A percentile compares a stretch with the other conserved stretches of the same genome.
Conservation (phyloP, 345 rosid genomes). For the Eucalyptus guilfoylei region DNA sequence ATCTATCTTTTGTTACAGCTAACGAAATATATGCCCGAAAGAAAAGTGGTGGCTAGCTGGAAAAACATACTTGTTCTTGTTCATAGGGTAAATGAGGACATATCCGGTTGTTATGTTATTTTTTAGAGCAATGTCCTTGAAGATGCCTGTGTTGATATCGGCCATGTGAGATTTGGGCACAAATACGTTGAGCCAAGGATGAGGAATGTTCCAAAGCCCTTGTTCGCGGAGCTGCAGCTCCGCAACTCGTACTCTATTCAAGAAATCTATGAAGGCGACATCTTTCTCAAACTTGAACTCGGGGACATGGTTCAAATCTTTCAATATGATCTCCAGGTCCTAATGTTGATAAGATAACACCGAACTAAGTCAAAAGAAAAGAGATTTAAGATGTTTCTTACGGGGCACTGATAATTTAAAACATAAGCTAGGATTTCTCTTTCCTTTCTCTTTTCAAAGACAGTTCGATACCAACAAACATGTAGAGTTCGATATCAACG, state of each 20-base stretch:
- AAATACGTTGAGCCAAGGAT: conserved; percentile 31
- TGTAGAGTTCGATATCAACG: background rate
- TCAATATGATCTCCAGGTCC: conserved; percentile 2
- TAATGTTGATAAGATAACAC: background rate
- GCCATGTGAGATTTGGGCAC: conserved; percentile 19
- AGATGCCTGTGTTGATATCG: conserved; percentile 17
- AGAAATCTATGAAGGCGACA: conserved; percentile 11
- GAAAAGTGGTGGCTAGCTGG: background rate
- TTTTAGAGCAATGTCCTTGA: conserved; percentile 12
- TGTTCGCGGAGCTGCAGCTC: conserved; percentile 12
- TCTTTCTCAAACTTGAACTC: conserved; percentile 14
- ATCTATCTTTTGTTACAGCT: no score
- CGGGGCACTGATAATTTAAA: background rate
- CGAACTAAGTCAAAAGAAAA: background rate
- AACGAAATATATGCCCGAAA: background rate
- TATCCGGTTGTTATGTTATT: background rate
- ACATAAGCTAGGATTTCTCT: background rate
- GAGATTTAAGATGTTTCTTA: background rate
- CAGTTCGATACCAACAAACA: background rate
- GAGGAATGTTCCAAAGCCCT: conserved; percentile 27
- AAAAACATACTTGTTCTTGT: background rate
- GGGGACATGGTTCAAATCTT: background rate
- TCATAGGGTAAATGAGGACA: conserved; percentile 1
- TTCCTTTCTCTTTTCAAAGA: background rate
- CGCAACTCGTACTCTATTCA: conserved; percentile 14